Evolutionary conservation across 2,329 filamentous ascomycete species (phyloP), one percentile per base, ranked within the genome.

Genomic region (Fusarium brachygibbosum): DNA sequence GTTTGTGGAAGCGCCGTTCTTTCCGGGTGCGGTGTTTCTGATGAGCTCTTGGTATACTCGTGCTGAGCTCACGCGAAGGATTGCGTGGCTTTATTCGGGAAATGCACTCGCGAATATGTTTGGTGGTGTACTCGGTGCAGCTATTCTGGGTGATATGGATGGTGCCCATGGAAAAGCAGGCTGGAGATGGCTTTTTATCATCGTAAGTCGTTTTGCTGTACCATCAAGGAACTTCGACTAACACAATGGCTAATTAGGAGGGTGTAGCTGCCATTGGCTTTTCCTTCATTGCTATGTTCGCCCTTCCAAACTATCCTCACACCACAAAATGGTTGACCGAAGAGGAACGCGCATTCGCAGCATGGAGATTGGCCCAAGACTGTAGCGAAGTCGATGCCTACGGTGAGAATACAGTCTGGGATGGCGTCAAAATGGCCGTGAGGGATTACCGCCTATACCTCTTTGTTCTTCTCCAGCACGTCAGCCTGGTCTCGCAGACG

Each of bases 171-270:
- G 88, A 1, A 78, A 90, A 1, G 78, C 82, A 1, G 89, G 88
- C 1, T 92, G 89, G 89, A 80, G 87, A 12, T 90, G 87, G 88
- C 80, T 91, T 0, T 91, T 91, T 73, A 90, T 91, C 25, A 86
- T 91, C 11, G 81, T 76, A 12, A 52, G 74, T 66, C 3, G 8
- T 10, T 6, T 6, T 11, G 1, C 14, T 5, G 5, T 5, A 5
- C 11, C 5, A 16, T 1, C 1, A 12, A 7, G 0, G 1, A 1
- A 23, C 13, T 5, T 4, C 6, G 7, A 5, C 55, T 61, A 3
- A 62, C 5, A 5, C 1, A 8, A 32, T 8, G 21, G 7, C 7
- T 0, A 3, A 17, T 2, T 17, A 77, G 76, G 81, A 83, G 50
- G 79, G 78, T 1, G 79, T 81, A 13, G 76, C 82, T 19, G 81